Conservation (phyloP, 2,329 filamentous ascomycete species). For the Aspergillus nomiae region DNA sequence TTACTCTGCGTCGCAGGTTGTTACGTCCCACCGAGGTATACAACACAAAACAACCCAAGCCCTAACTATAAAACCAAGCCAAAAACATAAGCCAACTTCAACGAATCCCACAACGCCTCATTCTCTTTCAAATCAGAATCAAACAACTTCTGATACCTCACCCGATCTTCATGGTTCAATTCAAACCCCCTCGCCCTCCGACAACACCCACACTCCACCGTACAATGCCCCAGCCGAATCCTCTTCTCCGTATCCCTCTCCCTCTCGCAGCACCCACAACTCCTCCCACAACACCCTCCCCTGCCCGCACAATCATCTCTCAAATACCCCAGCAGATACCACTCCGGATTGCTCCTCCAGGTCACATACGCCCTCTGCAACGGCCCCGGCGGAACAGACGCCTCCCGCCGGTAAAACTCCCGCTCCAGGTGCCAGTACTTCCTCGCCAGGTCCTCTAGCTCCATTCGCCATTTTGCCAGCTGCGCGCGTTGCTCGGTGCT, state of each 20-base stretch:
- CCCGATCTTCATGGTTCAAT: slow-evolving; percentile 5
- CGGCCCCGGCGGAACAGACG: slow-evolving; percentile 2
- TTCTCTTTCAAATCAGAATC: slow-evolving; percentile 7
- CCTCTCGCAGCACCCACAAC: slow-evolving; percentile 16
- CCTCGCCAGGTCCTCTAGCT: slow-evolving; percentile 1
- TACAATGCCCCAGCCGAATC: slow-evolving; percentile 7
- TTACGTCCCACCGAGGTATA: too few relatives aligned
- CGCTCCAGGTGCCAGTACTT: slow-evolving; percentile 10
- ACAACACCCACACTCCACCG: slow-evolving; percentile 11
- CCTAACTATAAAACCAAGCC: background rate
- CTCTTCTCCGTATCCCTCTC: background rate
- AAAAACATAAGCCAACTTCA: slow-evolving; percentile 10
- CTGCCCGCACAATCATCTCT: slow-evolving; percentile 12
- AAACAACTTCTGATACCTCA: slow-evolving; percentile 8
- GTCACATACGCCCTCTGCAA: slow-evolving; percentile 1
- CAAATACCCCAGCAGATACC: slow-evolving; percentile 13
- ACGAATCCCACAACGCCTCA: background rate
- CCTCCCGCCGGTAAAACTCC: slow-evolving; percentile 8
- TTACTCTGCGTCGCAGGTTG: too few relatives aligned
- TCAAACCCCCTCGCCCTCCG: slow-evolving; percentile 8
- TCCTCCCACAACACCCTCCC: slow-evolving; percentile 14
- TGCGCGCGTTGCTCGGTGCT: background rate
- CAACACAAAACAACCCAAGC: background rate
- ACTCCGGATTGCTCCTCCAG: slow-evolving; percentile 1
- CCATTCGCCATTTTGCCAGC: background rate